Conservation (phyloP, 2,329 filamentous ascomycete genomes). For the Capronia americana region DNA sequence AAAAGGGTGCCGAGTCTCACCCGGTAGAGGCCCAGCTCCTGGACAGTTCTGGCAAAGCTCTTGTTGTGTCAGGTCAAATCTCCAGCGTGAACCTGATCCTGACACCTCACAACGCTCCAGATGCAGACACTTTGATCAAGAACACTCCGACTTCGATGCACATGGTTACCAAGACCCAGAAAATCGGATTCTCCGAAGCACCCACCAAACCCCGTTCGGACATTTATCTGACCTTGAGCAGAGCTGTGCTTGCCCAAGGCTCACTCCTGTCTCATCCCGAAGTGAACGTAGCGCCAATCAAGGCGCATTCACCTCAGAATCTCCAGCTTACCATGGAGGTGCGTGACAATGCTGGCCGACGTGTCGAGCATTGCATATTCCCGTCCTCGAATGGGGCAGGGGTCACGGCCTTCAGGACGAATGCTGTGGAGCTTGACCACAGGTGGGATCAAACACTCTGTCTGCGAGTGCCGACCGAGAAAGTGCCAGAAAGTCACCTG, state of each 20-base stretch:
- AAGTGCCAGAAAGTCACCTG: conserved; percentile 82
- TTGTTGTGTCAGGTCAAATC: conserved; percentile 73
- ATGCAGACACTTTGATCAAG: conserved; percentile 81
- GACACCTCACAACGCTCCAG: conserved; percentile 75
- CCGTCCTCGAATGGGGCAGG: conserved; percentile 80
- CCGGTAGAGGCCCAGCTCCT: conserved; percentile 69
- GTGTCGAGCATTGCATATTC: conserved; percentile 86
- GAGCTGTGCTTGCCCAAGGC: conserved; percentile 75
- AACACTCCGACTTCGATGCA: conserved; percentile 87
- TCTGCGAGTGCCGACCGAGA: conserved; percentile 75
- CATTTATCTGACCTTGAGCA: conserved; percentile 87
- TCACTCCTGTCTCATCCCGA: conserved; percentile 72
- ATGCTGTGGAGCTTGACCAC: conserved; percentile 77
- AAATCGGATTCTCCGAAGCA: conserved; percentile 92
- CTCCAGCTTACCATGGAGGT: conserved; percentile 91
- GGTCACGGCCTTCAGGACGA: conserved; percentile 86
- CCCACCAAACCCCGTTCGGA: conserved; percentile 88
- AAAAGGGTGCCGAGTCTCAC: conserved; percentile 50
- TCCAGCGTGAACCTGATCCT: conserved; percentile 82
- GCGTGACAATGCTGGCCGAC: conserved; percentile 75
- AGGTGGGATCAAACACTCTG: conserved; percentile 88
- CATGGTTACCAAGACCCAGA: conserved; percentile 78
- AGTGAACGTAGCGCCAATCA: conserved; percentile 77
- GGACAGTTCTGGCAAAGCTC: conserved; percentile 74
- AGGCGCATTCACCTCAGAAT: conserved; percentile 70